Base-by-base conservation (phyloP, 2,329 filamentous ascomycete genomes). In the Aureobasidium leucospermi region DNA sequence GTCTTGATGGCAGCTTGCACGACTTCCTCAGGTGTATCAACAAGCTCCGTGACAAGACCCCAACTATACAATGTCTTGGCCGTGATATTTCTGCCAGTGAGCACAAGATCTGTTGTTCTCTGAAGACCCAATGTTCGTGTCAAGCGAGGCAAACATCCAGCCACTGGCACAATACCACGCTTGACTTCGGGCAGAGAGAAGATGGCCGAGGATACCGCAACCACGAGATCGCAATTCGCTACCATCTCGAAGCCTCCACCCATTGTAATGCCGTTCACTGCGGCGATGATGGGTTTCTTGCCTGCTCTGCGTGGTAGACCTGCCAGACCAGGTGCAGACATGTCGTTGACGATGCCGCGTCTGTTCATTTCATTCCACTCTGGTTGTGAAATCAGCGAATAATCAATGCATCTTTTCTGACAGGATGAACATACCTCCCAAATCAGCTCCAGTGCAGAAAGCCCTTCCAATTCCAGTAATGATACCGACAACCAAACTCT, bases 241-340 rank as follows among this genome's bases (percentile, higher is more conserved):
- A 77, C 75, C 64, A 82, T 79, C 69, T 84, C 81, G 63, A 82
- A 83, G 0, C 81, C 82, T 4, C 81, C 82, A 0, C 82, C 82
- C 48, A 82, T 71, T 1, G 80, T 80, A 61, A 79, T 76, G 0
- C 82, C 82, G 69, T 84, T 85, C 3, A 84, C 80, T 2, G 82
- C 82, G 8, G 80, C 81, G 67, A 85, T 81, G 47, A 85, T 75
- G 1, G 82, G 82, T 69, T 85, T 85, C 73, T 82, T 84, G 0
- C 84, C 84, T 11, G 70, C 70, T 11, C 84, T 74, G 42, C 79
- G 73, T 42, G 79, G 82, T 13, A 87, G 67, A 0, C 81, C 84
- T 39, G 74, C 78, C 66, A 84, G 83, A 0, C 83, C 83, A 1
- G 71, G 71, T 28, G 65, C 60, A 10, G 63, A 51, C 66, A 68